Percentiles rank a stretch among this genome's conserved stretches.
These are phyloP conservation scores for Cladosporium sp. DNA, from an alignment of 2,329 filamentous ascomycete genomes.

Conservation along the genomic window DNA sequence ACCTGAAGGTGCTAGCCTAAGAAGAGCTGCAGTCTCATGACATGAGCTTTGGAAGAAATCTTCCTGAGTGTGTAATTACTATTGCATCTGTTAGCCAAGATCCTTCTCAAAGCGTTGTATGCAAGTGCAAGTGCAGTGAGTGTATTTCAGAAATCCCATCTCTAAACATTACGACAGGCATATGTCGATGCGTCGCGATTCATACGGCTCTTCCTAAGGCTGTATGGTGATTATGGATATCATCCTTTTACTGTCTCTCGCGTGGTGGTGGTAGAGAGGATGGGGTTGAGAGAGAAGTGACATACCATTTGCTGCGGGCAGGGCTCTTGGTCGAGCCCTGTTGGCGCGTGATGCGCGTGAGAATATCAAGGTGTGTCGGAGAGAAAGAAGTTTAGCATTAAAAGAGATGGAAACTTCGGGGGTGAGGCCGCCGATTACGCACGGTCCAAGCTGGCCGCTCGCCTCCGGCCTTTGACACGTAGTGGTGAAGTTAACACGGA, in stretches of 20 bases:
- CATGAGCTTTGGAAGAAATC: not conserved
- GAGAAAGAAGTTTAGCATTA: slow-evolving; percentile 3
- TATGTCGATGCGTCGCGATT: slow-evolving; percentile 52
- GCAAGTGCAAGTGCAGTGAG: not conserved
- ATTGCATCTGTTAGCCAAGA: slow-evolving; percentile 5
- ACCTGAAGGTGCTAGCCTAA: not conserved
- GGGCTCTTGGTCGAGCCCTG: slow-evolving; percentile 6
- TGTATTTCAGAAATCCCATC: slow-evolving; percentile 43
- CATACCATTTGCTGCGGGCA: slow-evolving; percentile 19
- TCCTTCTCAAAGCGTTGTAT: not conserved
- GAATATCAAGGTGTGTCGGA: not conserved
- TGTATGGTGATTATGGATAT: slow-evolving; percentile 37
- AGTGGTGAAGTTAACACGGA: not conserved
- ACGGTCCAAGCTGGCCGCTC: not conserved
- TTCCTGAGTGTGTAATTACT: not conserved
- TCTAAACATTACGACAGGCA: slow-evolving; percentile 53
- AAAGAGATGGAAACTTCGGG: not conserved
- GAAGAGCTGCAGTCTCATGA: not conserved
- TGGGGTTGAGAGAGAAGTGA: slow-evolving; percentile 7
- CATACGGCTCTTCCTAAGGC: slow-evolving; percentile 55
- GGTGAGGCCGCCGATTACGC: not conserved
- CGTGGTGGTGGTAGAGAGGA: not conserved
- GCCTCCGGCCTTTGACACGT: slow-evolving; percentile 4
- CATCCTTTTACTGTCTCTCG: slow-evolving; percentile 34
- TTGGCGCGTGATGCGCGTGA: slow-evolving; percentile 8